Conservation (phyloP, 139 green algal genomes). For the Coccomyxa sp. region DNA sequence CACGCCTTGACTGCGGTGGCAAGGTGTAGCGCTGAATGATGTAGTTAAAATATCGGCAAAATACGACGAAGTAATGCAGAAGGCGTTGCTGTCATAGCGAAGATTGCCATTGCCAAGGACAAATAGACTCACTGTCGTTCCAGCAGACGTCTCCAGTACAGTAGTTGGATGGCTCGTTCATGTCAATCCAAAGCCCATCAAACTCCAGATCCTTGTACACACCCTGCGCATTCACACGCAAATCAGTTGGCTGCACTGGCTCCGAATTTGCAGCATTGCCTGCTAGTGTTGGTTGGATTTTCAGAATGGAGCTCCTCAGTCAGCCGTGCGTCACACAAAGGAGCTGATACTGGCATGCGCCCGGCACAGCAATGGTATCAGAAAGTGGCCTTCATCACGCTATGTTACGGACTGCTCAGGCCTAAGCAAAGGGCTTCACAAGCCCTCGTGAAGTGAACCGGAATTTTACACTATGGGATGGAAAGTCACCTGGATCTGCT, state of each 20-base stretch:
- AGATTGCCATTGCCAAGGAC: neutral
- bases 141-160: constrained; percentile 36
- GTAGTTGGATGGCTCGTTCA: constrained; percentile 81
- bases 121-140: neutral
- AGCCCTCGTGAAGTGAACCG: neutral
- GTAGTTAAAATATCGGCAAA: too few relatives aligned
- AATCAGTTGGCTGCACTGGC: neutral
- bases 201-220: constrained; percentile 35
- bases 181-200: constrained; percentile 64
- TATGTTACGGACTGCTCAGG: neutral
- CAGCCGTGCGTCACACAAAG: neutral
- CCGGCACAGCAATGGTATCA: too few relatives aligned
- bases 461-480: neutral
- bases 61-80: too few relatives aligned
- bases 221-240: neutral
- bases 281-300: too few relatives aligned
- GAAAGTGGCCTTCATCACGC: too few relatives aligned
- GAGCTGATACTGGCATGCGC: neutral
- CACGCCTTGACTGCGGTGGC: too few relatives aligned
- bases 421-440: neutral
- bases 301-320: neutral
- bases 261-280: too few relatives aligned
- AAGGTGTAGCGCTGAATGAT: too few relatives aligned
- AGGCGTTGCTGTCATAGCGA: too few relatives aligned
- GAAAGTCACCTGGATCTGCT: constrained; percentile 6